A percentile compares a stretch with the other conserved stretches of the same genome.
Evolutionary conservation across 768 basidiomycete genomes (phyloP).

Genomic region (Gymnopilus junonius): DNA sequence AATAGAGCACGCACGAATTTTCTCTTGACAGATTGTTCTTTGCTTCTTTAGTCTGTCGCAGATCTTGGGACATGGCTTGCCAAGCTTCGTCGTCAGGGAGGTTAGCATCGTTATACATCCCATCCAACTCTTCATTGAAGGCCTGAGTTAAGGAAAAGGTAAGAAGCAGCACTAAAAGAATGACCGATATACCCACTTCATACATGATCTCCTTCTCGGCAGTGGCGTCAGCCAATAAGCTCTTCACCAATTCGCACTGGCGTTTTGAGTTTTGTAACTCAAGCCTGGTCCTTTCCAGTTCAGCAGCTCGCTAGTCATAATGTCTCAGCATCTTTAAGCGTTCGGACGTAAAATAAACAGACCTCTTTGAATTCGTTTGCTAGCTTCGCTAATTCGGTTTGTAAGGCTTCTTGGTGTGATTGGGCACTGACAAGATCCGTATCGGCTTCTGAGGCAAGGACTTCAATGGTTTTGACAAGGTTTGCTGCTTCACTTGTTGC

Average conservation of each 20-base stretch:
- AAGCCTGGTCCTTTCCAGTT: conserved; percentile 62
- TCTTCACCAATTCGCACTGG: conserved; percentile 81
- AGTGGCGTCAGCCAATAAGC: conserved; percentile 74
- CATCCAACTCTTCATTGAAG: conserved; percentile 93
- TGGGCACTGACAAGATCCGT: conserved; percentile 53
- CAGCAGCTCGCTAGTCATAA: conserved; percentile 52
- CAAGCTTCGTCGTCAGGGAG: conserved; percentile 87
- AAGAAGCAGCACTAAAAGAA: background rate
- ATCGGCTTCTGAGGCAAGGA: conserved; percentile 62
- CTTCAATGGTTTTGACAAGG: conserved; percentile 51
- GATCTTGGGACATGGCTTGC: conserved; percentile 73
- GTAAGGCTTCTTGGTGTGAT: conserved; percentile 59
- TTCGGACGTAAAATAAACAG: conserved; percentile 15
- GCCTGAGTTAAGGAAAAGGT: conserved; percentile 50
- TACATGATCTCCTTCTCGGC: conserved; percentile 94
- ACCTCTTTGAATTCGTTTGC: conserved; percentile 64
- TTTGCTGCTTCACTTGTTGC: conserved; percentile 36
- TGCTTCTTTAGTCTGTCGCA: conserved; percentile 74
- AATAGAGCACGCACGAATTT: conserved; percentile 66
- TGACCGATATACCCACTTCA: conserved; percentile 55
- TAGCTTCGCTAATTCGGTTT: conserved; percentile 52
- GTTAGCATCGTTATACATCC: conserved; percentile 85
- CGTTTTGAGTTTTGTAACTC: conserved; percentile 74
- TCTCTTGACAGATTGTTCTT: conserved; percentile 77
- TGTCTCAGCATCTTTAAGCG: background rate